Percentiles rank a stretch among this genome's conserved stretches.
phyloP scores from a whole-genome alignment of 495 filamentous ascomycete genomes.

The Penicillium waksmanii region DNA sequence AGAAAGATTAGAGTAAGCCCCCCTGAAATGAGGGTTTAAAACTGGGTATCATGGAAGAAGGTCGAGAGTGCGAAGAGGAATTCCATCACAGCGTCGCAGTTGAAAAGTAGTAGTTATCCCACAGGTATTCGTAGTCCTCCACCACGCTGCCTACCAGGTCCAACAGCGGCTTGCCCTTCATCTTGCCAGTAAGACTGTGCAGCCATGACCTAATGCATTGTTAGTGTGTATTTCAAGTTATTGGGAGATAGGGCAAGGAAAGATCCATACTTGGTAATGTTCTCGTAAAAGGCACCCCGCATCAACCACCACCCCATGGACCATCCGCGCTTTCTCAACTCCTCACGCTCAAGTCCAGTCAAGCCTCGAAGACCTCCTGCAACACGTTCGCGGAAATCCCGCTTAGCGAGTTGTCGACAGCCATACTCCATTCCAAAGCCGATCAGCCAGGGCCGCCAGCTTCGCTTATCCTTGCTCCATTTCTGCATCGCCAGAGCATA shows the following conservation, averaged over 20 bases:
- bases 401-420: conserved; percentile 80
- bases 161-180: conserved; percentile 76
- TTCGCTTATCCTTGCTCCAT: conserved; percentile 60
- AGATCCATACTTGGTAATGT: conserved; percentile 72
- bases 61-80: conserved; percentile 7
- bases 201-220: conserved; percentile 56
- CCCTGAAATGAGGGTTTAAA: conserved; percentile 11
- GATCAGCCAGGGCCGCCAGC: conserved; percentile 89
- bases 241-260: background rate
- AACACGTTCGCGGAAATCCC: conserved; percentile 65
- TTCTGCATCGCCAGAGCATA: conserved; percentile 86
- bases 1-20: background rate
- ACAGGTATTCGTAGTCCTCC: conserved; percentile 95
- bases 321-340: conserved; percentile 84
- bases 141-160: conserved; percentile 79
- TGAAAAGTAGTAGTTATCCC: conserved; percentile 96
- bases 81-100: conserved; percentile 63
- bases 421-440: conserved; percentile 86
- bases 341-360: conserved; percentile 85
- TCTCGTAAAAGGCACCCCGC: conserved; percentile 95
- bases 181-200: conserved; percentile 61
- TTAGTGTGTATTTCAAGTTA: conserved; percentile 31
- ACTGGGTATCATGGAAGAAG: conserved; percentile 31
- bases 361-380: conserved; percentile 69
- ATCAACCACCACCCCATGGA: conserved; percentile 91